phyloP scores from a whole-genome alignment of 2,329 filamentous ascomycete species.

The Botrytis medusae region DNA sequence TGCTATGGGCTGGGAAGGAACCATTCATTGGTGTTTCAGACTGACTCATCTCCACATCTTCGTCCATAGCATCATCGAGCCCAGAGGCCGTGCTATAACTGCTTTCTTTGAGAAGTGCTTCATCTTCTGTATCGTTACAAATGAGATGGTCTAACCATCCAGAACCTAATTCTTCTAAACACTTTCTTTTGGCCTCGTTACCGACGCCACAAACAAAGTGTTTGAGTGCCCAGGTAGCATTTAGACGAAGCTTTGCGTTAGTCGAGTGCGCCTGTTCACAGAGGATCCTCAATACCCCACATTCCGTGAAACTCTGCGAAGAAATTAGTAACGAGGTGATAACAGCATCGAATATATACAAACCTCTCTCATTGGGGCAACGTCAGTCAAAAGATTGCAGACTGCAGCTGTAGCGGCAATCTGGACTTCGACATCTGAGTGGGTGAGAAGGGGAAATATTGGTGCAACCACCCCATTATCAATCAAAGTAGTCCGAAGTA shows the following conservation, averaged over 20 bases:
- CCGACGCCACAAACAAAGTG: conserved; percentile 76
- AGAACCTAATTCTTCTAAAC: conserved; percentile 73
- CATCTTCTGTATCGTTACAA: conserved; percentile 59
- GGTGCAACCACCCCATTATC: conserved; percentile 81
- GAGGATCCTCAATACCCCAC: conserved; percentile 72
- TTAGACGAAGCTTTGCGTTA: conserved; percentile 75
- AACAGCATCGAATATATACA: conserved; percentile 41
- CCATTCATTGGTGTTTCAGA: conserved; percentile 42
- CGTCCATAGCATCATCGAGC: conserved; percentile 49
- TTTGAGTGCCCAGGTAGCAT: conserved; percentile 91
- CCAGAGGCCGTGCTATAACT: conserved; percentile 26
- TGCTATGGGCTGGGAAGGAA: conserved; percentile 27
- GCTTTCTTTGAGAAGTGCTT: conserved; percentile 44
- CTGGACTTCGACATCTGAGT: conserved; percentile 75
- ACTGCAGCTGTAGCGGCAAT: conserved; percentile 82
- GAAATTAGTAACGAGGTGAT: conserved; percentile 18
- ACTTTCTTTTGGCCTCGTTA: conserved; percentile 71
- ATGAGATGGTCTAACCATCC: conserved; percentile 82
- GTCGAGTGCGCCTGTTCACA: conserved; percentile 82
- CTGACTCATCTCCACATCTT: conserved; percentile 58
- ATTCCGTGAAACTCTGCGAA: conserved; percentile 65
- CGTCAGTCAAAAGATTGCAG: conserved; percentile 82
- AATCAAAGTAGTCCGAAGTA: conserved; percentile 81
- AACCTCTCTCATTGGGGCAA: conserved; percentile 88
- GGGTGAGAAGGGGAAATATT: conserved; percentile 71